Conservation (phyloP, 2,329 filamentous ascomycete species). For the Camillea tinctor region DNA sequence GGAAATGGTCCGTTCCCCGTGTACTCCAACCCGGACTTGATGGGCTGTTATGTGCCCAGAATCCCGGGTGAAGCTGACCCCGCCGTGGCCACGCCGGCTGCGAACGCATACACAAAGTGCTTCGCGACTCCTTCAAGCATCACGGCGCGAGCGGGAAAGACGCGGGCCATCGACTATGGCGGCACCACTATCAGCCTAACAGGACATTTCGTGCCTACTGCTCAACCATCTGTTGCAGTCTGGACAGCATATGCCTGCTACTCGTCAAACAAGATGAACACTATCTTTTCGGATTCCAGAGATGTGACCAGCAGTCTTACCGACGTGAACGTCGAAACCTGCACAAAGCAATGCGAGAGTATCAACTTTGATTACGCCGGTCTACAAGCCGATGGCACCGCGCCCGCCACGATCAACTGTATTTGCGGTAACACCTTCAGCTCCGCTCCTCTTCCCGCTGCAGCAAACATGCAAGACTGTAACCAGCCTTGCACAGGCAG, state of each 20-base stretch:
- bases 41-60: slow-evolving; percentile 42
- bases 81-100: neutral
- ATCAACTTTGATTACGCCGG: slow-evolving; percentile 3
- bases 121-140: slow-evolving; percentile 16
- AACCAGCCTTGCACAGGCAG: slow-evolving; percentile 14
- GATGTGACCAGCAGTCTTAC: neutral
- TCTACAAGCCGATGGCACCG: no score
- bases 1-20: slow-evolving; percentile 41
- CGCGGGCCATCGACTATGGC: slow-evolving; percentile 2
- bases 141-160: neutral
- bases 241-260: slow-evolving; percentile 20
- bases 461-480: slow-evolving; percentile 19
- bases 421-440: no score
- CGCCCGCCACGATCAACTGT: no score
- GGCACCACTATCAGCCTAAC: slow-evolving; percentile 9
- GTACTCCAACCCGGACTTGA: slow-evolving; percentile 49
- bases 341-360: slow-evolving; percentile 5
- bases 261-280: neutral
- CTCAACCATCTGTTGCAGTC: slow-evolving; percentile 2
- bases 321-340: slow-evolving; percentile 9
- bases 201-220: slow-evolving; percentile 20
- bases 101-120: slow-evolving; percentile 21
- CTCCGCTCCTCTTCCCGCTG: no score
- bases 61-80: slow-evolving; percentile 26
- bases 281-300: slow-evolving; percentile 1